Base-by-base conservation (phyloP, 1,284 basidiomycete species). In the Coniferiporia weirii region DNA sequence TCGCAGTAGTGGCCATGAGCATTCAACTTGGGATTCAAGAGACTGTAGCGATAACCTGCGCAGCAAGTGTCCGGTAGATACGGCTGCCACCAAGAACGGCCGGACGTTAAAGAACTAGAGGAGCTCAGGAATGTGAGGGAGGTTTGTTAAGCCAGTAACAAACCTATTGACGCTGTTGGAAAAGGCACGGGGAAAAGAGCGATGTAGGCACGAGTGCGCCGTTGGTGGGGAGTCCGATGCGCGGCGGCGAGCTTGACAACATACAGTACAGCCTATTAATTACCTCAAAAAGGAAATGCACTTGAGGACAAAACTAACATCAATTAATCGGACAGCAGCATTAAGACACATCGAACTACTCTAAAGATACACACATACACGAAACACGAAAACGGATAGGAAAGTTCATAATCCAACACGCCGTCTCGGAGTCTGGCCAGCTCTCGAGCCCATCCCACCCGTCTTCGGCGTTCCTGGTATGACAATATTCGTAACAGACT, bases 381-480 rank as follows among this genome's bases (percentile, higher is more conserved):
- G 17, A 48, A 10, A 40, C 15, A 15, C 15, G 15, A 36, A n/a
- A 56, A 27, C 15, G 38, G 22, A 17, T 27, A 55, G 13, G 9
- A n/a, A 12, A 56, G 20, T n/a, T 52, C 62, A 69, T 13, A 70
- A 57, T 12, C 76, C 76, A 4, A 70, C 66, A 20, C 75, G 61
- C 22, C 76, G 67, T 64, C 75, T 64, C 12, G 77, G 77, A 13
- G 77, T 79, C 38, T 76, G 75, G 5, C 69, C 69, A 32, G 82
- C 69, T 52, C 87, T 83, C 17, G 85, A 80, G 12, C 87, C 88
- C 65, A 84, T 81, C 15, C 89, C 82, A 32, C 83, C 79, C 68
- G 90, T 85, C 64, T 88, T 77, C 3, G 91, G 91, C 6, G 92
- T 95, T 13, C 87, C 87, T 34, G 89, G 84, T 2, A 93, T 85